Conservation (phyloP, 2,329 filamentous ascomycete genomes). For the Rutstroemia sp. region DNA sequence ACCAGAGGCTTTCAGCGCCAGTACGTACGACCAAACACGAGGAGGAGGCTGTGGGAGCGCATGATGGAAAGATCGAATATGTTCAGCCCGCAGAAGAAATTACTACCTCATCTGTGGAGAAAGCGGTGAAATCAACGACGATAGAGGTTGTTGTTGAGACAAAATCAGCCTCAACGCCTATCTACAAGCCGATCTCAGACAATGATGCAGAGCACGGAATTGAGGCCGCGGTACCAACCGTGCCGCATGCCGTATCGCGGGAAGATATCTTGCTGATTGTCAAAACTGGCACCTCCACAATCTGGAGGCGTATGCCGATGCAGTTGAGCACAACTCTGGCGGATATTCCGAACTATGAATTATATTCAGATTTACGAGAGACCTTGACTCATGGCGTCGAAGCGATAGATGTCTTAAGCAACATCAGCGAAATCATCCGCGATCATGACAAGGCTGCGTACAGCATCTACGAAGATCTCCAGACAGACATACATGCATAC, state of each 20-base stretch:
- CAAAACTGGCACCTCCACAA: conserved; percentile 11
- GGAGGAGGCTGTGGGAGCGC: not conserved
- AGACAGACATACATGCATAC: conserved; percentile 1
- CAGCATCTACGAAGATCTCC: not conserved
- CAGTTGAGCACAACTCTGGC: conserved; percentile 9
- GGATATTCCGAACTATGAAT: not conserved
- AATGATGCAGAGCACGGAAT: not conserved
- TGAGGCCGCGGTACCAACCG: not conserved
- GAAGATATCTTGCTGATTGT: conserved; percentile 10
- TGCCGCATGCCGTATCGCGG: not conserved
- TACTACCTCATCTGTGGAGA: not conserved
- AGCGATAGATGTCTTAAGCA: conserved; percentile 5
- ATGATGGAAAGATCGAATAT: not conserved
- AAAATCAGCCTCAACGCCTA: not conserved
- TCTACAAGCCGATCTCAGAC: not conserved
- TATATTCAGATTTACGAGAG: conserved; percentile 2
- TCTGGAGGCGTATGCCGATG: conserved; percentile 11
- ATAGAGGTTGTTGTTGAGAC: not conserved
- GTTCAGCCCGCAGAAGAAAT: not conserved
- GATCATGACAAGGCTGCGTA: conserved; percentile 3
- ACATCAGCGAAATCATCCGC: conserved; percentile 3
- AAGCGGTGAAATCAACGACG: not conserved
- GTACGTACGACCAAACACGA: not conserved
- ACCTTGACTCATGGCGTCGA: not conserved
- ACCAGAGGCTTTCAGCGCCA: not conserved